These are phyloP conservation scores for Xylaria sp. DNA, from an alignment of 2,329 filamentous ascomycete genomes.

Conservation along the genomic window DNA sequence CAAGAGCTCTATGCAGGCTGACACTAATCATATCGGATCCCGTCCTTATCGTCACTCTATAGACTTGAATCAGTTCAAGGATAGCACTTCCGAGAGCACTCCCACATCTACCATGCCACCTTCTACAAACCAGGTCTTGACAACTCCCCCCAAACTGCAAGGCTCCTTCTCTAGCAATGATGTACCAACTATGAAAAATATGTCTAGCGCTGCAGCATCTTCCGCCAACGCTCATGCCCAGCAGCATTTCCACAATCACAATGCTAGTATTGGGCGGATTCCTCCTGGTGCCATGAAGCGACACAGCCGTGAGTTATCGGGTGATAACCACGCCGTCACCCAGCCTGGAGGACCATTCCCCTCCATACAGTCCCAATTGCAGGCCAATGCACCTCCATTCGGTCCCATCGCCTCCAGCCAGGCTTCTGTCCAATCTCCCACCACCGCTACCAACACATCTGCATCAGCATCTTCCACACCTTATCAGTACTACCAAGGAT, in stretches of 20 bases:
- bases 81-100: conserved; percentile 55
- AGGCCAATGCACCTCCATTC: conserved; percentile 83
- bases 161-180: conserved; percentile 93
- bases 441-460: conserved; percentile 37
- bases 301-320: conserved; percentile 78
- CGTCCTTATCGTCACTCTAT: conserved; percentile 69
- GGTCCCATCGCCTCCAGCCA: conserved; percentile 68
- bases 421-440: conserved; percentile 44
- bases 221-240: conserved; percentile 66
- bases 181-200: conserved; percentile 83
- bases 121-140: conserved; percentile 63
- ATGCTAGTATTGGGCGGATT: conserved; percentile 83
- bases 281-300: conserved; percentile 74
- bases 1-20: conserved; percentile 54
- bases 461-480: conserved; percentile 29
- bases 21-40: conserved; percentile 59
- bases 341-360: conserved; percentile 61
- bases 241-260: conserved; percentile 79
- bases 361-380: conserved; percentile 77
- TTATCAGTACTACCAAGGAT: conserved; percentile 44
- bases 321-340: conserved; percentile 56
- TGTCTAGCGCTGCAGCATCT: conserved; percentile 48
- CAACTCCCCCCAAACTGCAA: conserved; percentile 78
- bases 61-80: conserved; percentile 59
- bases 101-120: conserved; percentile 57